Evolutionary conservation across 495 filamentous ascomycete genomes (phyloP).

Genomic region (Platismatia glauca): DNA sequence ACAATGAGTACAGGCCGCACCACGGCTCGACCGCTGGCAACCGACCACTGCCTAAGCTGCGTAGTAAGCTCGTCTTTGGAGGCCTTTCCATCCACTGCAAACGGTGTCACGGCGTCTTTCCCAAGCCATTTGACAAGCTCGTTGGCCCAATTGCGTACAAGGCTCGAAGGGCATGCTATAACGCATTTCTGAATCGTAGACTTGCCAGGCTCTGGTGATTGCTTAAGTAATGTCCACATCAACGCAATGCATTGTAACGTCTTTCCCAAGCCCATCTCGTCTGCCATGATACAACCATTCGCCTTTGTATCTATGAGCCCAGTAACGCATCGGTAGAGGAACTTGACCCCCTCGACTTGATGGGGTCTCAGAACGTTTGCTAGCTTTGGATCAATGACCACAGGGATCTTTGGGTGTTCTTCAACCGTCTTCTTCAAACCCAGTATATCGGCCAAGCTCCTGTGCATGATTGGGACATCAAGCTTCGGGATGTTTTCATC

Average conservation of each 20-base stretch:
- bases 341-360: slow-evolving; percentile 98
- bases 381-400: slow-evolving; percentile 89
- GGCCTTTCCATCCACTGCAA: slow-evolving; percentile 94
- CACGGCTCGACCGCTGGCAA: slow-evolving; percentile 79
- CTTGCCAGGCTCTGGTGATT: slow-evolving; percentile 90
- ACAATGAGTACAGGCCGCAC: slow-evolving; percentile 97
- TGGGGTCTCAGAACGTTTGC: slow-evolving; percentile 90
- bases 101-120: slow-evolving; percentile 80
- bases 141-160: slow-evolving; percentile 97
- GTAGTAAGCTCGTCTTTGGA: slow-evolving; percentile 83
- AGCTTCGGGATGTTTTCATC: slow-evolving; percentile 49
- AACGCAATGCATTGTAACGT: slow-evolving; percentile 73
- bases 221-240: slow-evolving; percentile 95
- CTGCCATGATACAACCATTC: slow-evolving; percentile 98
- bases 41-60: slow-evolving; percentile 91
- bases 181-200: slow-evolving; percentile 93
- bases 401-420: slow-evolving; percentile 79
- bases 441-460: slow-evolving; percentile 90
- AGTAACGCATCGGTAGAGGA: slow-evolving; percentile 88
- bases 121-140: slow-evolving; percentile 94
- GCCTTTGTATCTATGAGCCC: slow-evolving; percentile 90
- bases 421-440: slow-evolving; percentile 84
- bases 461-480: slow-evolving; percentile 78
- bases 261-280: slow-evolving; percentile 98
- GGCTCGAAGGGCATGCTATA: slow-evolving; percentile 94